Conservation (phyloP, 805 yeast species). For the Metschnikowia santaceciliae region DNA sequence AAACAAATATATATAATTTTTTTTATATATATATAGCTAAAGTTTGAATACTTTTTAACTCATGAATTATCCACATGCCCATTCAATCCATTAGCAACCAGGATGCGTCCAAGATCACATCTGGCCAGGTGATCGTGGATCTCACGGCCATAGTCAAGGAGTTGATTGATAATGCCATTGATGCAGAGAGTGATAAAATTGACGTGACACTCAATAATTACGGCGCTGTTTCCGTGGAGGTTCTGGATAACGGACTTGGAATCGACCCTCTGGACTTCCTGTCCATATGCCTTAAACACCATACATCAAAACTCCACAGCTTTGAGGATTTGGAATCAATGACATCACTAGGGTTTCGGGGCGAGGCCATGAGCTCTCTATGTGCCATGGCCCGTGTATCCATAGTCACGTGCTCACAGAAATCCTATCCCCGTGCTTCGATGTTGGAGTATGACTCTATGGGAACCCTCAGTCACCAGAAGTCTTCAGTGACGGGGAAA, state of each 20-base stretch:
- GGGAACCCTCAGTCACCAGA: constrained; percentile 45
- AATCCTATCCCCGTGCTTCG: constrained; percentile 54
- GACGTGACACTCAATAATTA: constrained; percentile 66
- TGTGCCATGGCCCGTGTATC: constrained; percentile 49
- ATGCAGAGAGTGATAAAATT: constrained; percentile 66
- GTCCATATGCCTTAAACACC: constrained; percentile 54
- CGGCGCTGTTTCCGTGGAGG: constrained; percentile 69
- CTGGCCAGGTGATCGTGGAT: constrained; percentile 90
- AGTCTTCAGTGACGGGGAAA: constrained; percentile 44
- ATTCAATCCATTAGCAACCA: constrained; percentile 26
- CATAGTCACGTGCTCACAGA: constrained; percentile 47
- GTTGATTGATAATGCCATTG: constrained; percentile 80
- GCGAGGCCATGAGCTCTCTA: constrained; percentile 74
- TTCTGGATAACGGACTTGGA: constrained; percentile 68
- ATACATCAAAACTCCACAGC: constrained; percentile 58
- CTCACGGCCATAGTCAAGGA: constrained; percentile 78
- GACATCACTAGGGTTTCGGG: constrained; percentile 68
- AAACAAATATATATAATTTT: too few relatives aligned
- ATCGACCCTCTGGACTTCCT: constrained; percentile 50
- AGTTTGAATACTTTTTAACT: background rate
- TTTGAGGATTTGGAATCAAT: constrained; percentile 54
- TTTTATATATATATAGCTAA: too few relatives aligned
- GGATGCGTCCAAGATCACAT: constrained; percentile 75
- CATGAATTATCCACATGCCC: constrained; percentile 5
- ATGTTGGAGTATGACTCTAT: constrained; percentile 47